Base-by-base conservation (phyloP, 2,329 filamentous ascomycete genomes). In the Trichophyton equinum region DNA sequence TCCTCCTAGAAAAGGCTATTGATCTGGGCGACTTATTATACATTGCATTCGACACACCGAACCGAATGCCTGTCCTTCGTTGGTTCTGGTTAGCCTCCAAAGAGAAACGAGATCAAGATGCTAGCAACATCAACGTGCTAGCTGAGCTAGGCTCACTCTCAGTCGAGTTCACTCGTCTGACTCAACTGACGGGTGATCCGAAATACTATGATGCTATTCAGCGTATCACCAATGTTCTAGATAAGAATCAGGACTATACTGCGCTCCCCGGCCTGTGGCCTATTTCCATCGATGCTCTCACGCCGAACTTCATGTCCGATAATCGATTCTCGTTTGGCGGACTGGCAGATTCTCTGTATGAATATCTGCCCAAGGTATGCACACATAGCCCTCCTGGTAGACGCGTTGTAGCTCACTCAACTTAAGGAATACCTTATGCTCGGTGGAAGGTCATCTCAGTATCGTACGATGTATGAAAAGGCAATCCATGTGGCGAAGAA, bases 391-490 rank as follows among this genome's bases (percentile, higher is more conserved):
- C n/a, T 15, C 36, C 9, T 5, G 18, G n/a, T 57, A 22, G 9
- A 18, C 6, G 18, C 7, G 15, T n/a, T 46, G 25, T 22, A 22
- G 44, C 33, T 59, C 27, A 15, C 55, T n/a, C 6, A 5, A 4
- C 9, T 58, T 4, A 38, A 65, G 64, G 57, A 65, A 64, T 62
- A 86, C 68, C 75, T 94, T 11, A 80, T 95, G 4, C 81, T 95
- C 1, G 88, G 89, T 61, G 91, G 90, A 0, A 78, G 85, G 1
- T 83, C 86, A 64, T 44, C 60, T 33, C 65, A 67, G 42, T 95
- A 95, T 72, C 78, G 80, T 63, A 81, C 80, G 20, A 81, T 95
- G 74, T 90, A 95, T 70, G 79, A 86, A 62, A 82, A 82, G 61
- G 81, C 84, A 3, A 81, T 86, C 33, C 82, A 86, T 4, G 84